A percentile compares a stretch with the other conserved stretches of the same genome.
Conservation (phyloP, 2,329 filamentous ascomycete genomes). For the Microcyclospora tardicrescens region DNA sequence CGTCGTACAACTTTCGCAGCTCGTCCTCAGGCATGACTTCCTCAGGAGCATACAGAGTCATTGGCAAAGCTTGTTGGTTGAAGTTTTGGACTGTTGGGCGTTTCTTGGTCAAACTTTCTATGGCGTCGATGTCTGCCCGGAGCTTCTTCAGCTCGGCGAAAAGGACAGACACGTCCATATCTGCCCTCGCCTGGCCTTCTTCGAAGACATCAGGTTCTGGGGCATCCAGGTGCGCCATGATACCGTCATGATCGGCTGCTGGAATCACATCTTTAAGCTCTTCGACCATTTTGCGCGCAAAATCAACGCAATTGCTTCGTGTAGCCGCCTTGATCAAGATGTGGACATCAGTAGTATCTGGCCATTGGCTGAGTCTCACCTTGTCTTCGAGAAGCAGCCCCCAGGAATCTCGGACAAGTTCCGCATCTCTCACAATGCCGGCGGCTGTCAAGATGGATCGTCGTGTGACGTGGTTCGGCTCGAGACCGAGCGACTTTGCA, state of each 20-base stretch:
- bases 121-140: conserved; percentile 11
- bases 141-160: conserved; percentile 9
- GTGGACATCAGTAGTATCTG: conserved; percentile 15
- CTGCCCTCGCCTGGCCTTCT: conserved; percentile 1
- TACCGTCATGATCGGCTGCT: neutral
- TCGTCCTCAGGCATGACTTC: conserved; percentile 14
- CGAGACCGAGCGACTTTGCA: conserved; percentile 14
- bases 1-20: conserved; percentile 30
- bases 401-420: conserved; percentile 20
- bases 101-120: conserved; percentile 11
- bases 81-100: conserved; percentile 21
- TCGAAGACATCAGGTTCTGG: conserved; percentile 1
- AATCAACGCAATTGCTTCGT: conserved; percentile 6
- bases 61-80: conserved; percentile 22
- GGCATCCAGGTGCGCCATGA: neutral
- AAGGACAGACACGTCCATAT: conserved; percentile 1
- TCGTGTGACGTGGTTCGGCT: conserved; percentile 21
- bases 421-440: conserved; percentile 18
- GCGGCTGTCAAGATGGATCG: conserved; percentile 23
- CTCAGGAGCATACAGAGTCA: conserved; percentile 20
- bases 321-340: conserved; percentile 16
- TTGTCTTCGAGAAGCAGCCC: conserved; percentile 13
- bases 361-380: conserved; percentile 3
- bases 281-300: conserved; percentile 5
- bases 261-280: neutral